These are phyloP conservation scores for Quercus engelmannii DNA, from an alignment of 306 rosid genomes.

Conservation along the genomic window DNA sequence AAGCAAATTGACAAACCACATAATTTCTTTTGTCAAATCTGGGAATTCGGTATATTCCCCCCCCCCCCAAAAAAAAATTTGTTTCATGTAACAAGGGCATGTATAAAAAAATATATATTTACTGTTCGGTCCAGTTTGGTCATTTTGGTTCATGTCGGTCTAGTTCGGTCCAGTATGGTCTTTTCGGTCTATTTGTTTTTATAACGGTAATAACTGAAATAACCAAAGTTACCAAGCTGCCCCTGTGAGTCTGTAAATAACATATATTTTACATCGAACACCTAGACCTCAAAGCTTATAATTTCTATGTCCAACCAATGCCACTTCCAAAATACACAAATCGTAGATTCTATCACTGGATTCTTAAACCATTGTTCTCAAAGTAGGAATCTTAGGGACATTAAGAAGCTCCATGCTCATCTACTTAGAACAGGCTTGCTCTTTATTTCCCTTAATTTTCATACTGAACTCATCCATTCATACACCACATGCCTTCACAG, in stretches of 20 bases:
- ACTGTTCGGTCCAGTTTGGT: no score
- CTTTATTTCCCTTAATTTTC: slow-evolving; percentile 31
- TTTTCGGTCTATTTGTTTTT: no score
- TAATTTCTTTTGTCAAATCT: no score
- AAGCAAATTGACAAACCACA: no score
- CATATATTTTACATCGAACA: background rate
- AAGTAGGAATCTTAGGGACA: slow-evolving; percentile 29
- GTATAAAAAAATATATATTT: no score
- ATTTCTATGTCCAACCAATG: slow-evolving; percentile 30
- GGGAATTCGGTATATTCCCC: no score
- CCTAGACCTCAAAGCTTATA: background rate
- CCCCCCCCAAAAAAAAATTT: no score
- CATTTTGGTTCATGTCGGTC: no score
- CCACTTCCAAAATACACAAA: background rate
- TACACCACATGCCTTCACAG: slow-evolving; percentile 34
- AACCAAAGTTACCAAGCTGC: no score
- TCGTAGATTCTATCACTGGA: slow-evolving; percentile 23
- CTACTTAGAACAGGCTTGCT: slow-evolving; percentile 49
- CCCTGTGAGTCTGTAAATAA: background rate
- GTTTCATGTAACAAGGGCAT: no score
- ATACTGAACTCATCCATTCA: slow-evolving; percentile 41
- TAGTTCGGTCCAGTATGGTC: no score
- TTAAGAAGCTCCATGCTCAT: slow-evolving; percentile 58
- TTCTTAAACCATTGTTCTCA: slow-evolving; percentile 31
- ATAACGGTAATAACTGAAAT: no score